Evolutionary conservation across 2,329 filamentous ascomycete species (phyloP), one percentile per base, ranked within the genome.

Genomic region (Colletotrichum sp.): DNA sequence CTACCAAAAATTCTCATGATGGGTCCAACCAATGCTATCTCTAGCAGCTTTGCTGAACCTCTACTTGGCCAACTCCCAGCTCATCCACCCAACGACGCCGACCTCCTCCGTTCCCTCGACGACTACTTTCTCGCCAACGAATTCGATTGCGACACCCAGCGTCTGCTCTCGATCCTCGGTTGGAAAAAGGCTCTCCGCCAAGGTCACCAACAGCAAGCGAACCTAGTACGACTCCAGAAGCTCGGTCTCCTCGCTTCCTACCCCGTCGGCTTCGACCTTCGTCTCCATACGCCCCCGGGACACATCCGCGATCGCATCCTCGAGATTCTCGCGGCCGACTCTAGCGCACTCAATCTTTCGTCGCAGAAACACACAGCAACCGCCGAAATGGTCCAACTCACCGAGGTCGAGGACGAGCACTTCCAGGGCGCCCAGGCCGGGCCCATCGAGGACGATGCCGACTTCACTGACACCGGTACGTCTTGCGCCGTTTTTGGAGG

Each of bases 331-430:
- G 64, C 64, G 30, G 32, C 32, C 30, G 30, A 22, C 8, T 63
- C n/a, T 26, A n/a, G 26, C 48, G 64, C 57, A 68, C 26, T 13
- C 64, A 32, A 64, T 15, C 18, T 26, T 30, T 12, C 59, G 16
- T 28, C 36, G 22, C 60, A 72, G 30, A 13, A 52, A 59, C 57
- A 60, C 60, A 26, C 70, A 36, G 55, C 30, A 13, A 55, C 73
- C 62, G 79, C 74, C 87, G 93, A 86, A 82, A 98, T 99, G 96
- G 96, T 99, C 86, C 95, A 96, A 88, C 95, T 99, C 84, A 95
- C 95, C 84, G 96, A 99, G 90, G 96, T 99, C 83, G 94, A 98
- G 84, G 96, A 99, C 85, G 96, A 98, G 91, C 95, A 98, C 87
- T 98, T 98, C 90, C 90, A 94, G 87, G 89, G 92, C 85, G 88